Percentiles rank a stretch among this genome's conserved stretches.
Conservation (phyloP, 805 yeast species). For the Jamesozyma gamospora region DNA sequence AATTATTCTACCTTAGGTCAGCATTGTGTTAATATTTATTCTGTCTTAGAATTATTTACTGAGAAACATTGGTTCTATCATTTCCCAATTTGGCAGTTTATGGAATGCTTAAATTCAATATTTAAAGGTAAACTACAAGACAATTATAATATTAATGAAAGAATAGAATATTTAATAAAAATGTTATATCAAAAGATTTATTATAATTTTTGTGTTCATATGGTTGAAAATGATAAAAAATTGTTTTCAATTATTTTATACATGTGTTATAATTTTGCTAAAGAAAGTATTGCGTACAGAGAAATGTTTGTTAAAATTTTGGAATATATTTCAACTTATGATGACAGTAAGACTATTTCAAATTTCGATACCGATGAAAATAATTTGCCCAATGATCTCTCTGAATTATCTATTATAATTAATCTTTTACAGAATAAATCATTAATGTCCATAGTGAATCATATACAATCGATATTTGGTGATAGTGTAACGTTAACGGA, state of each 20-base stretch:
- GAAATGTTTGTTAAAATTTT: constrained; percentile 2
- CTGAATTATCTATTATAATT: neutral
- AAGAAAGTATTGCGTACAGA: constrained; percentile 6
- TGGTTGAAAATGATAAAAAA: constrained; percentile 36
- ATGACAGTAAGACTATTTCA: neutral
- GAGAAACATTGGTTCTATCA: constrained; percentile 45
- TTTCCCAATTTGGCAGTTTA: constrained; percentile 41
- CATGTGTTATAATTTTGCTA: constrained; percentile 11
- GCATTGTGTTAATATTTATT: constrained; percentile 43
- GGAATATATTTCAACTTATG: neutral
- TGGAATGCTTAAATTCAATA: constrained; percentile 29
- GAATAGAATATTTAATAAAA: constrained; percentile 28
- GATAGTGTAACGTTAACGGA: neutral
- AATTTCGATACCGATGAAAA: neutral
- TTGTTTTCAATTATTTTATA: constrained; percentile 36
- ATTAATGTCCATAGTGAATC: neutral
- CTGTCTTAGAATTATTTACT: constrained; percentile 36
- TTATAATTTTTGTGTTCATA: constrained; percentile 37
- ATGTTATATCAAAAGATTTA: constrained; percentile 40
- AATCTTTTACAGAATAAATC: neutral
- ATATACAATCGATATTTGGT: neutral
- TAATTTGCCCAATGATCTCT: neutral
- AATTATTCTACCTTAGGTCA: constrained; percentile 46
- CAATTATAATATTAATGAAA: constrained; percentile 2
- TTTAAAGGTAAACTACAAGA: constrained; percentile 10